phyloP scores from a whole-genome alignment of 495 filamentous ascomycete species.

The Annulohypoxylon nitens region DNA sequence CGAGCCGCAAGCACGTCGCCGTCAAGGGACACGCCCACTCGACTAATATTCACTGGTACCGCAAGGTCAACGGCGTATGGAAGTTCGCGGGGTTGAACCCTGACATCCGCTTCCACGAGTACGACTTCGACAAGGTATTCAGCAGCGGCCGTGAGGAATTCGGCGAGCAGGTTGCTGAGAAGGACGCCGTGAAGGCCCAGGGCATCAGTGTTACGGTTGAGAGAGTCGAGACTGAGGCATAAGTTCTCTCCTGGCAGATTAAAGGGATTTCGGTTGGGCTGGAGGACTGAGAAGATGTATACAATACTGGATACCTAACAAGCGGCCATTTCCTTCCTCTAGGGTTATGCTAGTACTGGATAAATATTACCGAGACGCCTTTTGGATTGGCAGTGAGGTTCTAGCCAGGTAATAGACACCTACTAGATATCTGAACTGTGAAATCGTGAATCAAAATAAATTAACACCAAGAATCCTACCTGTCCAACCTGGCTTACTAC shows the following conservation, averaged over 20 bases:
- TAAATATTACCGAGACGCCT: background rate
- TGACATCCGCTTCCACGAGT: conserved; percentile 78
- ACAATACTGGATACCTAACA: background rate
- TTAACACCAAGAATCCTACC: background rate
- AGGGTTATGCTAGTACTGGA: background rate
- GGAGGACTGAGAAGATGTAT: background rate
- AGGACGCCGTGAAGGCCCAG: conserved; percentile 39
- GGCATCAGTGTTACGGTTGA: conserved; percentile 16
- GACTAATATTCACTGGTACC: conserved; percentile 78
- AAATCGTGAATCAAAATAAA: background rate
- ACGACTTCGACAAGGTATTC: conserved; percentile 70
- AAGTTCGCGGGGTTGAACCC: conserved; percentile 84
- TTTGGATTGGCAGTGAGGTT: background rate
- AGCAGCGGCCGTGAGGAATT: conserved; percentile 60
- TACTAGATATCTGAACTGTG: background rate
- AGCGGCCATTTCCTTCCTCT: background rate
- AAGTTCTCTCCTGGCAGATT: background rate
- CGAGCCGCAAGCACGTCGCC: conserved; percentile 60
- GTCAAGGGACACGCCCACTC: conserved; percentile 78
- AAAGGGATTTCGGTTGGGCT: background rate
- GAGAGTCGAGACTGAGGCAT: conserved; percentile 31
- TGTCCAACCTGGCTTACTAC: background rate
- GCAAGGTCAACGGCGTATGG: conserved; percentile 81
- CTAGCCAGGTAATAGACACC: background rate
- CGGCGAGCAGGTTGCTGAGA: conserved; percentile 45